phyloP scores from a whole-genome alignment of 345 rosid genomes.

The Eucalyptus sideroxylon region DNA sequence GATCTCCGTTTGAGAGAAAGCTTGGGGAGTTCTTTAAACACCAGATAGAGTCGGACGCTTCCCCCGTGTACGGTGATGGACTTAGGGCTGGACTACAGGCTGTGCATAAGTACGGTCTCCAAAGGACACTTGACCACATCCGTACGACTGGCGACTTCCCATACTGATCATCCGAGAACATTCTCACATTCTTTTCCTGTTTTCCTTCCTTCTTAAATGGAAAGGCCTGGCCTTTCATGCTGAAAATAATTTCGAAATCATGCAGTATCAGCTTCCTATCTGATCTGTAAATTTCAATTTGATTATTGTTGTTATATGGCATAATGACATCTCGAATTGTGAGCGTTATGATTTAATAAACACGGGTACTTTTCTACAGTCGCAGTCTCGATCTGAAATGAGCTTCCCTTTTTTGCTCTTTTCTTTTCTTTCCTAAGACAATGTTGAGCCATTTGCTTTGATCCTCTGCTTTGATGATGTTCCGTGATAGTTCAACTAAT shows the following conservation, averaged over 20 bases:
- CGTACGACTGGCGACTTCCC: constrained; percentile 68
- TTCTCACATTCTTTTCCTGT: neutral
- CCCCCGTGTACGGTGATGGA: constrained; percentile 89
- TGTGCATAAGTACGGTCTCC: constrained; percentile 58
- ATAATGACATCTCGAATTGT: neutral
- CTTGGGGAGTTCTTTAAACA: constrained; percentile 83
- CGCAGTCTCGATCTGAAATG: neutral
- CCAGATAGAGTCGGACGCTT: constrained; percentile 71
- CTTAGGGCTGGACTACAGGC: constrained; percentile 65
- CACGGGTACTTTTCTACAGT: neutral
- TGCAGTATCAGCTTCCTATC: neutral
- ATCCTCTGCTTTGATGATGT: neutral
- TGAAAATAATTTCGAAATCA: neutral
- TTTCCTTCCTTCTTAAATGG: neutral
- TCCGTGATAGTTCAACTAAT: neutral
- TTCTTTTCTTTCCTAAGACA: neutral
- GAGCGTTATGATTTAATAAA: neutral
- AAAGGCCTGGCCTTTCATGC: neutral
- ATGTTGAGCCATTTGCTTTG: neutral
- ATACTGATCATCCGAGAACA: constrained; percentile 8
- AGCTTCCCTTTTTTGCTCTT: neutral
- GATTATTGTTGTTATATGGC: neutral
- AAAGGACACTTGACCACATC: constrained; percentile 75
- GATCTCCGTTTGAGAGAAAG: constrained; percentile 62
- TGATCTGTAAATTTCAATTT: neutral